Evolutionary conservation across 768 basidiomycete species (phyloP), one percentile per base, ranked within the genome.

Genomic region (Macrocybe gigantea): DNA sequence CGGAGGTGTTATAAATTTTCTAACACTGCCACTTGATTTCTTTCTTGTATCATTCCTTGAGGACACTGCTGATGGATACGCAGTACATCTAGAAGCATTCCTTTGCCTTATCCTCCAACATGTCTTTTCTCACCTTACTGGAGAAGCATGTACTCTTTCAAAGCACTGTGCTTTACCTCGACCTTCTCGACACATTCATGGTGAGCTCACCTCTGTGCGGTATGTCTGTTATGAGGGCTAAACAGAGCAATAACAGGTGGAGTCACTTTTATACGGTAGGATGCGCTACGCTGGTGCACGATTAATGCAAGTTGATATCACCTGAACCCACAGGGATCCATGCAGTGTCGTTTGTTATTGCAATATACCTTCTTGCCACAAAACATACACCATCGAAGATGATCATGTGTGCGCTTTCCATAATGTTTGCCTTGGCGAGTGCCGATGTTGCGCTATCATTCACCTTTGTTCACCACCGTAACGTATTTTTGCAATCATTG

Each of bases 381-480:
- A 49, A 57, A 32, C 53, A 60, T 42, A 59, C 57, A 30, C 41
- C 47, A 0, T 49, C 60, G 1, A 65, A 65, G 44, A 53, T 62
- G 51, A 49, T 66, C 41, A 53, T 71, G 29, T 52, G 68, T 33
- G 12, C 60, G 22, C 61, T 68, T 34, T 45, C 61, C 13, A 37
- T 58, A 40, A 72, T 72, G 68, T 71, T 69, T 49, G 43, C 53
- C 1, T 53, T 71, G 32, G 65, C 70, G 8, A 62, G 64, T 0
- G 58, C 62, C 10, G 65, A 69, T 36, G 64, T 69, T 6, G 50
- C 54, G 3, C 60, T 69, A 42, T 70, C 67, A 8, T 63, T 60
- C 22, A 56, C 60, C 39, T 55, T 69, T 44, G 54, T 67, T 38
- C 60, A 68, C 31, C 50, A 41, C 5, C 49, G 52, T 31, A 15